Evolutionary conservation across 2,329 filamentous ascomycete species (phyloP), one percentile per base, ranked within the genome.

Genomic region (Daldinia eschscholtzii): DNA sequence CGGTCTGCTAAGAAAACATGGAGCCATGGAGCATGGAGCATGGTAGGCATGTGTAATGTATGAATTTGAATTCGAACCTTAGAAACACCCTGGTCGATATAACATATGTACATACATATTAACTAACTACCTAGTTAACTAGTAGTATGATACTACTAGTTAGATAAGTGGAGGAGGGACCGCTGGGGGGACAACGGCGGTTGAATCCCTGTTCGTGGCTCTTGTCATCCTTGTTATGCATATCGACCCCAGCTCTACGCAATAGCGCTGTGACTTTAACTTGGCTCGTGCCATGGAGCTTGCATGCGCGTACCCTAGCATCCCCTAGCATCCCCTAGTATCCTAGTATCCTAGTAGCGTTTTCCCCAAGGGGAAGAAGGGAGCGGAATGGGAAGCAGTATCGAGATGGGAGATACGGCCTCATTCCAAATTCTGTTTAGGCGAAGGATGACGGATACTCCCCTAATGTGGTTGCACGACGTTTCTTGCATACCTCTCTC

Each of bases 351-450:
- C 52, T 33, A 52, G 69, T 60, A 64, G 57, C 53, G 23, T 67
- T 68, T 69, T 62, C 66, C 69, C 69, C 69, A 71, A 66, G 69
- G 67, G 70, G 70, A 71, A 52, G 70, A 71, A 52, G 30, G 18
- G 33, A 52, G 52, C 35, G 30, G 48, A 55, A 61, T 65, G 42
- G 42, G 55, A 52, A 30, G 61, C 67, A 67, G 55, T 67, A 52
- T 69, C 48, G 39, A 57, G 53, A 60, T 58, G 46, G 42, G 44
- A 46, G 42, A 23, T 50, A 58, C 59, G n/a, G 41, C 35, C 37
- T 58, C 63, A 70, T 69, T 67, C 69, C 70, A 71, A 67, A 65
- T 69, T 55, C 60, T 61, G 63, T 59, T 59, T 50, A 68, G 35
- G 42, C 30, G 41, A 52, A 52, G 64, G 58, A 52, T 41, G 53